phyloP scores from a whole-genome alignment of 176 grass and related monocot genomes.

The Elaeis guineensis region DNA sequence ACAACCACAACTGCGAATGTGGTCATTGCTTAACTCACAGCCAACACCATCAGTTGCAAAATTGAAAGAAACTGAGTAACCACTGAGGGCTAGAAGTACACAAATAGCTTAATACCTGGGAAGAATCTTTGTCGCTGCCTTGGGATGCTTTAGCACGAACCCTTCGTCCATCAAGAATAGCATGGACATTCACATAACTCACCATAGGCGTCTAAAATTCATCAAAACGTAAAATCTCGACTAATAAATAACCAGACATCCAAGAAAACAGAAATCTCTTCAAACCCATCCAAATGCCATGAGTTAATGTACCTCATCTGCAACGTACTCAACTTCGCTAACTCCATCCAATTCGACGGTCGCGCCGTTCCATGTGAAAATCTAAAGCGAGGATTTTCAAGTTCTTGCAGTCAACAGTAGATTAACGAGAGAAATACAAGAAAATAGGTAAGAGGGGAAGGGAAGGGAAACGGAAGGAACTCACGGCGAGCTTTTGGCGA shows the following conservation, averaged over 20 bases:
- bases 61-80: not conserved
- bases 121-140: constrained; percentile 43
- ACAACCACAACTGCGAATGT: too few species aligned
- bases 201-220: constrained; percentile 70
- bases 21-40: too few species aligned
- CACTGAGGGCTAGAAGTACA: not conserved
- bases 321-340: constrained; percentile 77
- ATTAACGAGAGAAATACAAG: too few species aligned
- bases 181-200: constrained; percentile 76
- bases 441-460: too few species aligned
- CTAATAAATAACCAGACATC: not conserved
- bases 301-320: constrained; percentile 50
- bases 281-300: not conserved
- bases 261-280: not conserved
- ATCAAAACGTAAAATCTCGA: not conserved
- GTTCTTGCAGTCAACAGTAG: too few species aligned
- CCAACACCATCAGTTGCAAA: not conserved
- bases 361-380: constrained; percentile 90
- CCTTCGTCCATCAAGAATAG: constrained; percentile 67
- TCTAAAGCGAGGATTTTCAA: constrained; percentile 38
- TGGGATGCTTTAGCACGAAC: constrained; percentile 41
- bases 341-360: constrained; percentile 74
- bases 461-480: not conserved
- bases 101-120: constrained; percentile 29
- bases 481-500: constrained; percentile 58